Conservation (phyloP, 805 yeast genomes). For the Tetrapisispora phaffii region DNA sequence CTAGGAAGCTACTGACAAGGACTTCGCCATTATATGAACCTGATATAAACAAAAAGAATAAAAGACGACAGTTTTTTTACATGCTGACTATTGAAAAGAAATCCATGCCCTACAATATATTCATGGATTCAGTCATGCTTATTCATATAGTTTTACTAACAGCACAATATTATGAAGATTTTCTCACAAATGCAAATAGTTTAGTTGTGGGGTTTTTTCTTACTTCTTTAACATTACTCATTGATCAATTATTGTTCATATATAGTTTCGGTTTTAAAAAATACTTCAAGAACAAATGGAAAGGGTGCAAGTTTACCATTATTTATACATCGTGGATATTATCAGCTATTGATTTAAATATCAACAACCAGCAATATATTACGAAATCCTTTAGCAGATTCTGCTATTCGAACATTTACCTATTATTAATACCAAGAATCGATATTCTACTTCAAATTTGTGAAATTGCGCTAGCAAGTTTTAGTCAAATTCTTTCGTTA, state of each 20-base stretch:
- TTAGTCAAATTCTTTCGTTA: not conserved
- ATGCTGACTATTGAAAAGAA: not conserved
- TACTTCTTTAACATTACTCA: not conserved
- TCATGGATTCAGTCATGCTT: not conserved
- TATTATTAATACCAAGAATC: conserved; percentile 1
- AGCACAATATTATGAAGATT: not conserved
- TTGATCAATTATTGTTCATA: not conserved
- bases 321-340: not conserved
- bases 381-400: not conserved
- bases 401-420: not conserved
- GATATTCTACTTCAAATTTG: not conserved
- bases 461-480: not conserved
- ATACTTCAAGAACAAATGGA: not conserved
- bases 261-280: not conserved
- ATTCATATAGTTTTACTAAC: not conserved
- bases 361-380: not conserved
- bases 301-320: not conserved
- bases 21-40: not conserved
- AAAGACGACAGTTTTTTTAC: not conserved
- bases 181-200: not conserved
- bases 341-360: not conserved
- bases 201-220: not conserved
- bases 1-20: not conserved
- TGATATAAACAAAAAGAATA: not conserved
- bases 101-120: not conserved